phyloP scores from a whole-genome alignment of 2,329 filamentous ascomycete genomes.

The Raffaelea ambrosiae region DNA sequence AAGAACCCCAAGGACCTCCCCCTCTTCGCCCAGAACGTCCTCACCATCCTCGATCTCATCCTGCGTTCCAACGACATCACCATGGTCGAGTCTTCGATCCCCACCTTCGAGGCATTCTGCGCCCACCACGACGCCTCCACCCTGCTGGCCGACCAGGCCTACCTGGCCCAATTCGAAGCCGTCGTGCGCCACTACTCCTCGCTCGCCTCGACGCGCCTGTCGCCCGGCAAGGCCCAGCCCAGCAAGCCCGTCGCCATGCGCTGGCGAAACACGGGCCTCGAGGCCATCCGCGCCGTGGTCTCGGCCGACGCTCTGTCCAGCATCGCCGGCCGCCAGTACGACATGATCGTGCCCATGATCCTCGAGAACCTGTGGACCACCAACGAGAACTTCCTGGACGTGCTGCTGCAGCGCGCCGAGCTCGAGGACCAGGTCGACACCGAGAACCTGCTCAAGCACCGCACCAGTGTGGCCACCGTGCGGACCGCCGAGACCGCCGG shows the following conservation, averaged over 20 bases:
- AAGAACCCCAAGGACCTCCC: conserved; percentile 86
- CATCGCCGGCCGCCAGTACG: conserved; percentile 66
- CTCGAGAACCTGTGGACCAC: conserved; percentile 79
- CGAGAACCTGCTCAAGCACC: conserved; percentile 54
- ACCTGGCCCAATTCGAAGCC: conserved; percentile 72
- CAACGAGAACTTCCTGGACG: conserved; percentile 59
- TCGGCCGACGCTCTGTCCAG: conserved; percentile 70
- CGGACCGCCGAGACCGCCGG: conserved; percentile 57
- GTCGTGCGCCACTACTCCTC: conserved; percentile 72
- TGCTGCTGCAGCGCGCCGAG: conserved; percentile 58
- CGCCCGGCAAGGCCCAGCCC: conserved; percentile 41
- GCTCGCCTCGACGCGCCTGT: conserved; percentile 60
- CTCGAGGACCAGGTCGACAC: conserved; percentile 60
- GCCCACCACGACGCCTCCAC: conserved; percentile 78
- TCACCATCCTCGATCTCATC: conserved; percentile 76
- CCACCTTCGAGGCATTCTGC: conserved; percentile 83
- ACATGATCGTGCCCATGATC: conserved; percentile 73
- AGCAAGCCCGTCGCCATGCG: conserved; percentile 70
- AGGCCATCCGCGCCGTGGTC: conserved; percentile 74
- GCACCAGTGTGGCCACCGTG: conserved; percentile 73
- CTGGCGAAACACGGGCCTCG: conserved; percentile 66
- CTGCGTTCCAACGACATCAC: conserved; percentile 80
- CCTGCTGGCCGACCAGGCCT: conserved; percentile 77
- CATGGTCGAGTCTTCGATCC: conserved; percentile 83
- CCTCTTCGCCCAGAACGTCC: conserved; percentile 75